Evolutionary conservation across 2,329 filamentous ascomycete genomes (phyloP).

Genomic region (Cercospora beticola): DNA sequence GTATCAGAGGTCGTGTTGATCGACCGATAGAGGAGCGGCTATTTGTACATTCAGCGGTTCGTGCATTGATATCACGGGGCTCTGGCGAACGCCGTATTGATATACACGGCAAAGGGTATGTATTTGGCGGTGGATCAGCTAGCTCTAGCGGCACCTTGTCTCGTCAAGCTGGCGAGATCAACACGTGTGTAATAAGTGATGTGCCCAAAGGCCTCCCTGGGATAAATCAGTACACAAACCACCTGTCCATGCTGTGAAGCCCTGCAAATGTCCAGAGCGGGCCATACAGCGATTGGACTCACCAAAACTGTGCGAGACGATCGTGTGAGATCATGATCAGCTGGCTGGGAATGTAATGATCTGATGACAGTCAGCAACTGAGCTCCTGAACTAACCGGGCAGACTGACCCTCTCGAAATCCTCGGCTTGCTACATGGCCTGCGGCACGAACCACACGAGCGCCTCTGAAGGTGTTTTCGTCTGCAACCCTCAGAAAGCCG

Average conservation of each 20-base stretch:
- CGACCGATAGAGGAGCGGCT: not conserved
- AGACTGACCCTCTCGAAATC: conserved; percentile 66
- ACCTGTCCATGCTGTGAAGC: not conserved
- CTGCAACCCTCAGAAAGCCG: conserved; percentile 64
- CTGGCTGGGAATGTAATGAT: conserved; percentile 71
- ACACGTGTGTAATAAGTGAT: conserved; percentile 52
- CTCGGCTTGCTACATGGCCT: conserved; percentile 74
- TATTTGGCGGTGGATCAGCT: not conserved
- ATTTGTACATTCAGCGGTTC: not conserved
- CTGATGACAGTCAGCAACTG: conserved; percentile 46
- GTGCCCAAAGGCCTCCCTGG: conserved; percentile 65
- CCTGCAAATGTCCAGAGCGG: not conserved
- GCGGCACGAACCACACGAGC: conserved; percentile 66
- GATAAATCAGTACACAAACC: conserved; percentile 51
- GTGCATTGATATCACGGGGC: not conserved
- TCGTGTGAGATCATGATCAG: conserved; percentile 78
- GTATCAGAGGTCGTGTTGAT: not conserved
- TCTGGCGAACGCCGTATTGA: not conserved
- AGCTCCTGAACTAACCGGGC: not conserved
- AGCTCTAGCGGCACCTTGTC: not conserved
- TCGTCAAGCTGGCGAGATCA: conserved; percentile 43
- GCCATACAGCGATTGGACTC: not conserved
- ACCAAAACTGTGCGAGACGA: conserved; percentile 56
- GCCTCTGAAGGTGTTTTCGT: conserved; percentile 69
- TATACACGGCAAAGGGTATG: not conserved